Percentiles rank a stretch among this genome's conserved stretches.
phyloP scores from a whole-genome alignment of 495 filamentous ascomycete genomes.

The Penicillium egyptiacum region DNA sequence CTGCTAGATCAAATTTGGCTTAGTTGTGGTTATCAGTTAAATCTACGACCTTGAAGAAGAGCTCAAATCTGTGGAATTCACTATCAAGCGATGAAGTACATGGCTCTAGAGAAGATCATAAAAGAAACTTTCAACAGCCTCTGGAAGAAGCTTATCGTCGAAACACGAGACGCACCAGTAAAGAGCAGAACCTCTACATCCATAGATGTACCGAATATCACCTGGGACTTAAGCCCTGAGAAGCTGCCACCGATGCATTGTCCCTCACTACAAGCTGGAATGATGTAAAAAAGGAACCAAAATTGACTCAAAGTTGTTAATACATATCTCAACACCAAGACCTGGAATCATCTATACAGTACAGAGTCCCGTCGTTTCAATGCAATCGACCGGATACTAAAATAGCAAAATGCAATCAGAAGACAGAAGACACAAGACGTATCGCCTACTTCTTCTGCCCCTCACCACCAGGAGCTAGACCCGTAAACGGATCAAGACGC shows the following conservation, averaged over 20 bases:
- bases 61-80: too few relatives aligned
- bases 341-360: conserved; percentile 40
- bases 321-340: conserved; percentile 33
- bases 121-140: too few relatives aligned
- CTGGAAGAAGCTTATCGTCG: too few relatives aligned
- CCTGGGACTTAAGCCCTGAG: neutral
- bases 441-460: conserved; percentile 18
- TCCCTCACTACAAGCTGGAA: neutral
- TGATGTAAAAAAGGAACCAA: neutral
- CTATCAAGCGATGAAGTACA: too few relatives aligned
- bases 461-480: conserved; percentile 20
- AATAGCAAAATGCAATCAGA: conserved; percentile 16
- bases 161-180: too few relatives aligned
- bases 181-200: too few relatives aligned
- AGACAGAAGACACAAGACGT: conserved; percentile 1
- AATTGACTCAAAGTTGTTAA: conserved; percentile 27
- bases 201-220: neutral
- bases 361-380: conserved; percentile 32
- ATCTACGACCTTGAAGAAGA: too few relatives aligned
- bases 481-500: conserved; percentile 33
- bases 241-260: too few relatives aligned
- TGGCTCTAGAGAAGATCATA: too few relatives aligned
- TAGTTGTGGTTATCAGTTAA: too few relatives aligned
- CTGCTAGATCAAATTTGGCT: too few relatives aligned
- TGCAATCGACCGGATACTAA: conserved; percentile 20